These are phyloP conservation scores for Linnemannia exigua DNA, from an alignment of 192 early-diverging fungal genomes.

Conservation along the genomic window DNA sequence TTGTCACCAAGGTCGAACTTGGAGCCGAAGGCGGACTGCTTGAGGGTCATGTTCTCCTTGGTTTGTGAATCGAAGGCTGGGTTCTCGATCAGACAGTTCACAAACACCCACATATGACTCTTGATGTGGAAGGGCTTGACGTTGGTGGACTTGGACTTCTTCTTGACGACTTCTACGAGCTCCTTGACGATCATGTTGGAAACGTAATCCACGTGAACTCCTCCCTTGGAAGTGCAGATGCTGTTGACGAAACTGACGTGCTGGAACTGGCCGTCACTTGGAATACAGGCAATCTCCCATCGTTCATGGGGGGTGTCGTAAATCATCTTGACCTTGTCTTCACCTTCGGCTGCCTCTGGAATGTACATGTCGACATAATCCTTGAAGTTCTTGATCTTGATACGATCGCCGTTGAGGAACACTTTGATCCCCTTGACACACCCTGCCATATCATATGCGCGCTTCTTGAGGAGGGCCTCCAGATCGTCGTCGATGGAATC, in stretches of 20 bases:
- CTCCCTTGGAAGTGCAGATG: constrained; percentile 95
- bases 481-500: constrained; percentile 86
- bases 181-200: constrained; percentile 82
- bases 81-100: constrained; percentile 95
- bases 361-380: constrained; percentile 90
- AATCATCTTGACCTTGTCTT: constrained; percentile 66
- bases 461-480: constrained; percentile 89
- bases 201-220: constrained; percentile 90
- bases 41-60: constrained; percentile 94
- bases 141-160: constrained; percentile 77
- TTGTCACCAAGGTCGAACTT: constrained; percentile 81
- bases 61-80: constrained; percentile 98
- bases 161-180: constrained; percentile 77
- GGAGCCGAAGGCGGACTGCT: constrained; percentile 81
- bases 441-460: constrained; percentile 95
- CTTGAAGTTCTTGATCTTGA: constrained; percentile 92
- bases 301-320: constrained; percentile 85
- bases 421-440: constrained; percentile 88
- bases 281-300: constrained; percentile 95
- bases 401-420: constrained; percentile 83
- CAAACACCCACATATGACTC: constrained; percentile 92
- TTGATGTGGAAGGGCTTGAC: constrained; percentile 90
- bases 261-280: constrained; percentile 96
- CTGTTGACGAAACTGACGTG: constrained; percentile 98
- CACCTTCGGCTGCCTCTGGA: constrained; percentile 36